Evolutionary conservation across 257 asterid genomes (phyloP), one percentile per base, ranked within the genome.

Genomic region (Nicotiana otophora): DNA sequence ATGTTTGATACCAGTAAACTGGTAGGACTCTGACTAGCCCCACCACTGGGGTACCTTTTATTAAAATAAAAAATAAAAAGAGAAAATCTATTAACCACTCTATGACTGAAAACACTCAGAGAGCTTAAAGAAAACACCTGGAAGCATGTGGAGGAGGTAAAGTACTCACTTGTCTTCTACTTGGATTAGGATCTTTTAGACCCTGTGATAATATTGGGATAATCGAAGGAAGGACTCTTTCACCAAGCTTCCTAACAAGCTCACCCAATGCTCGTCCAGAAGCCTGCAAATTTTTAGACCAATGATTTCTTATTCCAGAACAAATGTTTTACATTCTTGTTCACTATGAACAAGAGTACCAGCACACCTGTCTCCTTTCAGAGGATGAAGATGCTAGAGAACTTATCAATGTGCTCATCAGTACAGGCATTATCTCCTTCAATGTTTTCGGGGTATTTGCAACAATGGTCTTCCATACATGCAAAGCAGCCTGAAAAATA

Each of bases 221-320:
- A 84, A 96, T 93, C 63, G 89, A 86, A 82, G 99, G 97, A 89
- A 96, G 99, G 88, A 96, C 99, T 87, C 99, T 92, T 19, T 96
- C 99, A 80, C 99, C 99, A 83, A 96, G 99, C 93, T 96, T 96
- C 93, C 97, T 86, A 81, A 96, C 99, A 92, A 96, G 99, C 89
- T 96, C 99, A 55, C 99, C 99, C 88, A 96, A 82, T 72, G 99
- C 89, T 63, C 99, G 93, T 63, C 92, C 99, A 88, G 99, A 98
- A 87, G 90, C 99, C 99, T 96, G 84, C 86, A 82, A 70, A 82
- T 82, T 23, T 42, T 78, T 57, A 61, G 84, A 78, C 81, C 83
- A 77, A 39, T 79, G 81, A 19, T 78, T 30, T 78, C 54, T 8
- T 36, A 51, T 68, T 79, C 20, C 12, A 82, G 65, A 75, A 75